These are phyloP conservation scores for Furcasterigmium furcatum DNA, from an alignment of 2,329 filamentous ascomycete species.

Conservation along the genomic window DNA sequence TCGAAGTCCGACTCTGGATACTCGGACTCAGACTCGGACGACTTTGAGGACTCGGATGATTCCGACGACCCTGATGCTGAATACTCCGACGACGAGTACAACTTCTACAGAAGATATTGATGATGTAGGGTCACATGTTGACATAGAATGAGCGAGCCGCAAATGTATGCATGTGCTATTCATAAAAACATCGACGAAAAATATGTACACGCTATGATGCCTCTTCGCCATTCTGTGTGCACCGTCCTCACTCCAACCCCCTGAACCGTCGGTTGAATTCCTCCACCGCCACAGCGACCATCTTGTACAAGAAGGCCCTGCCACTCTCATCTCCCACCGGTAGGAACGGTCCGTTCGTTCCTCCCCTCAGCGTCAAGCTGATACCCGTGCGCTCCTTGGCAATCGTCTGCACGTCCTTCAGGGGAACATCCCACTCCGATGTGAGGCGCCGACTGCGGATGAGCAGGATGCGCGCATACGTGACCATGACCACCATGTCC, in stretches of 20 bases:
- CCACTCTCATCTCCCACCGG: conserved; percentile 86
- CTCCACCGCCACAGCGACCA: conserved; percentile 63
- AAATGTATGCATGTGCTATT: too few relatives aligned
- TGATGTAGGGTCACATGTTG: too few relatives aligned
- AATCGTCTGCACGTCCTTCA: conserved; percentile 96
- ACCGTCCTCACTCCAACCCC: conserved; percentile 28
- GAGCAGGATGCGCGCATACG: conserved; percentile 82
- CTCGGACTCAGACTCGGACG: too few relatives aligned
- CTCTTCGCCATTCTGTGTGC: too few relatives aligned
- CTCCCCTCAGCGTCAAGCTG: conserved; percentile 82
- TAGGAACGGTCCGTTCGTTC: conserved; percentile 90
- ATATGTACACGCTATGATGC: too few relatives aligned
- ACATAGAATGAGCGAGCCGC: too few relatives aligned
- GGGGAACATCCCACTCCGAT: conserved; percentile 92
- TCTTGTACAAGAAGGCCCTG: conserved; percentile 59
- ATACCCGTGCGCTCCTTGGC: conserved; percentile 94
- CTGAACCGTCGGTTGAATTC: conserved; percentile 64
- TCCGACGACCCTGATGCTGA: too few relatives aligned
- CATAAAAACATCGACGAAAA: too few relatives aligned
- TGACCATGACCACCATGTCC: conserved; percentile 88
- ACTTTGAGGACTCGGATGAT: too few relatives aligned
- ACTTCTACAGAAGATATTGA: too few relatives aligned
- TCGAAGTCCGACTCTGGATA: too few relatives aligned
- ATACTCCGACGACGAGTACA: too few relatives aligned
- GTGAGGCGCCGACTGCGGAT: conserved; percentile 81